Evolutionary conservation across 108 stramenopile species (phyloP).

Genomic region (Chaetoceros tenuissimus): DNA sequence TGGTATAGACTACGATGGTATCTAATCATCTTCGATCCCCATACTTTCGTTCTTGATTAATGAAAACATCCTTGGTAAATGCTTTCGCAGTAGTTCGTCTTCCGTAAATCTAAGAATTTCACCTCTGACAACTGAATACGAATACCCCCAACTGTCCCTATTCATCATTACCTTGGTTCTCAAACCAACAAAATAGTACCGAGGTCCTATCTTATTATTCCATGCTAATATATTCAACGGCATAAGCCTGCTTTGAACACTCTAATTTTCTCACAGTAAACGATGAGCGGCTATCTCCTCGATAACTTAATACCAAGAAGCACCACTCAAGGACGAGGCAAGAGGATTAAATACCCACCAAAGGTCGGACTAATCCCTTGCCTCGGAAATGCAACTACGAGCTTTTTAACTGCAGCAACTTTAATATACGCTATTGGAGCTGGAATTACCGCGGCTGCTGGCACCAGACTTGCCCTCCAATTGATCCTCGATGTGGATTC

Average conservation of each 20-base stretch:
- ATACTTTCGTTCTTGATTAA: slow-evolving; percentile 99
- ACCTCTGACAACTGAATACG: slow-evolving; percentile 97
- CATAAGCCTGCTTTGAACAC: slow-evolving; percentile 98
- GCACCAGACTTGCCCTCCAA: slow-evolving; percentile 95
- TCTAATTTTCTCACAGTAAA: slow-evolving; percentile 98
- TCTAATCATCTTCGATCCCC: slow-evolving; percentile 99
- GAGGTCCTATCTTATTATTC: slow-evolving; percentile 94
- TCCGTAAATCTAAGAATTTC: slow-evolving; percentile 97
- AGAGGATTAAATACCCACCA: slow-evolving; percentile 32
- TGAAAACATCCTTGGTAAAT: slow-evolving; percentile 99
- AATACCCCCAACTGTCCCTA: slow-evolving; percentile 97
- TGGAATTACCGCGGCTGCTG: slow-evolving; percentile 85
- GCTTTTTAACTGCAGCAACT: slow-evolving; percentile 48
- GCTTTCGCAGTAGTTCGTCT: slow-evolving; percentile 99
- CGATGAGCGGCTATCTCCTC: slow-evolving; percentile 82
- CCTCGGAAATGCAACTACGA: slow-evolving; percentile 37
- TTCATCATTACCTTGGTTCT: slow-evolving; percentile 95
- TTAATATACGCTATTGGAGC: slow-evolving; percentile 78
- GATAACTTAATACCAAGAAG: slow-evolving; percentile 87
- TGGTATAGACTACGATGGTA: slow-evolving; percentile 99
- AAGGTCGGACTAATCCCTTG: slow-evolving; percentile 6
- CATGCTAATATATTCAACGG: slow-evolving; percentile 96
- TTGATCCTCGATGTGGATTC: slow-evolving; percentile 94
- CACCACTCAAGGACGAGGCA: slow-evolving; percentile 78
- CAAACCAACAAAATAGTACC: slow-evolving; percentile 99